These are phyloP conservation scores for Arthrocladium fulminans DNA, from an alignment of 2,329 filamentous ascomycete species.

Conservation along the genomic window DNA sequence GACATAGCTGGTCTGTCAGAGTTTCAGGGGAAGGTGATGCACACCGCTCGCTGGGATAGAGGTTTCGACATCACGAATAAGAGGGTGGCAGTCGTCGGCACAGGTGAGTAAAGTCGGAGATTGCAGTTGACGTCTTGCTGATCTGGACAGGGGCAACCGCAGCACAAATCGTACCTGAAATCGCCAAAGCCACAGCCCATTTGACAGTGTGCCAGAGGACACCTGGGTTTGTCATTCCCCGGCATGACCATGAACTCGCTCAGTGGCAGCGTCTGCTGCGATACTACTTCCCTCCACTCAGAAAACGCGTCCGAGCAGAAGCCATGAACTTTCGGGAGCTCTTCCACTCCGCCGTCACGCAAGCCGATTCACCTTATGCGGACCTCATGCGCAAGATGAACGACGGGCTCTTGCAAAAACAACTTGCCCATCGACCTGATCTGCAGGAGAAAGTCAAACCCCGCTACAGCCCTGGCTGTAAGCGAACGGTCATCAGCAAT, in stretches of 20 bases:
- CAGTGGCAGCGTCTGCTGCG: slow-evolving; percentile 34
- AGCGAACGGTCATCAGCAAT: slow-evolving; percentile 42
- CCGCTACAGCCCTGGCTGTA: slow-evolving; percentile 40
- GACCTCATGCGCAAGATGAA: slow-evolving; percentile 32
- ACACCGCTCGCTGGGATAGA: slow-evolving; percentile 36
- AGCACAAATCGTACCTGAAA: slow-evolving; percentile 49
- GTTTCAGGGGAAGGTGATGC: slow-evolving; percentile 26
- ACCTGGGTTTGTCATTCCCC: slow-evolving; percentile 51
- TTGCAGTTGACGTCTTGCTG: not conserved
- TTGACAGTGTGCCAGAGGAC: slow-evolving; percentile 50
- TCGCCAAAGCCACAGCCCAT: slow-evolving; percentile 41
- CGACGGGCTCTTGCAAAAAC: slow-evolving; percentile 33
- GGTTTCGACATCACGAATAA: slow-evolving; percentile 46
- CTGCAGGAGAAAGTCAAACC: slow-evolving; percentile 47
- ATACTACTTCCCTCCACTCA: slow-evolving; percentile 43
- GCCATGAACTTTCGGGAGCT: slow-evolving; percentile 34
- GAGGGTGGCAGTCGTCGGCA: slow-evolving; percentile 49
- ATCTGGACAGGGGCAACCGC: slow-evolving; percentile 43
- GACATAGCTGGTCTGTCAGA: slow-evolving; percentile 15
- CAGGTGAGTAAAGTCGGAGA: slow-evolving; percentile 21
- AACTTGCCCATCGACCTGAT: slow-evolving; percentile 42
- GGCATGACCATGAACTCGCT: slow-evolving; percentile 41
- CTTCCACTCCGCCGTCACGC: slow-evolving; percentile 36
- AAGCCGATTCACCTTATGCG: slow-evolving; percentile 32
- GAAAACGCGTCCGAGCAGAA: slow-evolving; percentile 41